These are phyloP conservation scores for Agastache rugosa DNA, from an alignment of 257 asterid species.

Conservation along the genomic window DNA sequence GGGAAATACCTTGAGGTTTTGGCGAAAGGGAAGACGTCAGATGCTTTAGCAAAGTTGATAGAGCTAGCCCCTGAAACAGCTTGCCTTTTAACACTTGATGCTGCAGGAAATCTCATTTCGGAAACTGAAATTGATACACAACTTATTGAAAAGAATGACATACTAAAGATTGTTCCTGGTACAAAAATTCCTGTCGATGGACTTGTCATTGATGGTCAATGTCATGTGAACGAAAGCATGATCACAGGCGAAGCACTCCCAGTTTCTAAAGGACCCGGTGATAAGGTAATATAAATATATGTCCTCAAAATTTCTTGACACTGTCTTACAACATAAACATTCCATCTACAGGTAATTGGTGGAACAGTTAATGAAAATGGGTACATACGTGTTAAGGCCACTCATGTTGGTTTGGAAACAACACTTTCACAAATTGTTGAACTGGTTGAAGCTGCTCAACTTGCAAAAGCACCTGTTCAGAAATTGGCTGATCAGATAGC, in stretches of 20 bases:
- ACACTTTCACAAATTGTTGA: conserved; percentile 97
- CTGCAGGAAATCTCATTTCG: conserved; percentile 74
- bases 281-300: conserved; percentile 63
- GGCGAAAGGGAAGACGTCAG: conserved; percentile 95
- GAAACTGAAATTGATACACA: conserved; percentile 84
- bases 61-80: conserved; percentile 95
- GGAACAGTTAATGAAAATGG: conserved; percentile 98
- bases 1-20: conserved; percentile 94
- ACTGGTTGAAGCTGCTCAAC: conserved; percentile 99
- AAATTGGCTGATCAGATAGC: conserved; percentile 98
- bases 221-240: conserved; percentile 98
- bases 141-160: conserved; percentile 83
- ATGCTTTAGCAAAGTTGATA: conserved; percentile 92
- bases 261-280: conserved; percentile 84
- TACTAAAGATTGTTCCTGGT: conserved; percentile 93
- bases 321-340: conserved; percentile 25
- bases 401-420: conserved; percentile 97
- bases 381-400: conserved; percentile 78
- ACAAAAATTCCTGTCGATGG: conserved; percentile 96
- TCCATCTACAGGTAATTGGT: conserved; percentile 76
- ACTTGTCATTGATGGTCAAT: conserved; percentile 83
- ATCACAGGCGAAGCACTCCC: conserved; percentile 95
- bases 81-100: conserved; percentile 73
- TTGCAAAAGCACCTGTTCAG: conserved; percentile 98
- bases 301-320: conserved; percentile 19